phyloP scores from a whole-genome alignment of 2,329 filamentous ascomycete genomes.

The Aphanocladium album region DNA sequence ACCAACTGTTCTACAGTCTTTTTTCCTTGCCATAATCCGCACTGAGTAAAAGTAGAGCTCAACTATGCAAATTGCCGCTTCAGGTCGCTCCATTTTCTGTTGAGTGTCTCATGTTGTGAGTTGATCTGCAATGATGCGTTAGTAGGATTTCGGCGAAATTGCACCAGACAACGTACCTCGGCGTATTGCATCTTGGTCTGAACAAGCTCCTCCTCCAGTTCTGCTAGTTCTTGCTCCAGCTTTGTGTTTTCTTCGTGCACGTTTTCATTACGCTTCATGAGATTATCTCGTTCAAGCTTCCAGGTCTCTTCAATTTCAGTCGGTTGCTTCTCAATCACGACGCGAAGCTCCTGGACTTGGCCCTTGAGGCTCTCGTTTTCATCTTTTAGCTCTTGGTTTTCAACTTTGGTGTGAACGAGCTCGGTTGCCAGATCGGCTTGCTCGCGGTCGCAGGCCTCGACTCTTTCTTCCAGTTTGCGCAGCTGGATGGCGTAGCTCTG shows the following conservation, averaged over 20 bases:
- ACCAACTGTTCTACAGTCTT: not conserved
- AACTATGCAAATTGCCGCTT: slow-evolving; percentile 50
- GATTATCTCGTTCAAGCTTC: slow-evolving; percentile 78
- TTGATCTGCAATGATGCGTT: slow-evolving; percentile 53
- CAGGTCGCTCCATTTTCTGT: slow-evolving; percentile 72
- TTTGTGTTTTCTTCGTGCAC: slow-evolving; percentile 89
- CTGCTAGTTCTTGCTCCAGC: slow-evolving; percentile 82
- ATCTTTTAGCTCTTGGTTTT: slow-evolving; percentile 85
- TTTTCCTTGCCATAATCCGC: not conserved
- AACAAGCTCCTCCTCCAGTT: slow-evolving; percentile 90
- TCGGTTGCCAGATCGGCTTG: slow-evolving; percentile 89
- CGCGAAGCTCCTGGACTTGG: slow-evolving; percentile 78
- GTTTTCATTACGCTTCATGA: slow-evolving; percentile 88
- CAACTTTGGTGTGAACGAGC: slow-evolving; percentile 84
- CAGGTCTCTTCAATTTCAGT: slow-evolving; percentile 79
- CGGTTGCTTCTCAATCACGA: slow-evolving; percentile 84
- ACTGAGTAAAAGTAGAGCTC: not conserved
- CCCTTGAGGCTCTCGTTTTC: slow-evolving; percentile 82
- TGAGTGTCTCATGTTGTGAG: slow-evolving; percentile 64
- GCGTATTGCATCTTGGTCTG: slow-evolving; percentile 92
- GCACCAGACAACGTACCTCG: slow-evolving; percentile 61
- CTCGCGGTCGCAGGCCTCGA: slow-evolving; percentile 83
- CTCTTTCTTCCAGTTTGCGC: slow-evolving; percentile 80
- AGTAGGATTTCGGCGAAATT: not conserved
- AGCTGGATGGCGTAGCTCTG: slow-evolving; percentile 66